phyloP scores from a whole-genome alignment of 164 flowering plant genomes.

The Dillenia turbinata region DNA sequence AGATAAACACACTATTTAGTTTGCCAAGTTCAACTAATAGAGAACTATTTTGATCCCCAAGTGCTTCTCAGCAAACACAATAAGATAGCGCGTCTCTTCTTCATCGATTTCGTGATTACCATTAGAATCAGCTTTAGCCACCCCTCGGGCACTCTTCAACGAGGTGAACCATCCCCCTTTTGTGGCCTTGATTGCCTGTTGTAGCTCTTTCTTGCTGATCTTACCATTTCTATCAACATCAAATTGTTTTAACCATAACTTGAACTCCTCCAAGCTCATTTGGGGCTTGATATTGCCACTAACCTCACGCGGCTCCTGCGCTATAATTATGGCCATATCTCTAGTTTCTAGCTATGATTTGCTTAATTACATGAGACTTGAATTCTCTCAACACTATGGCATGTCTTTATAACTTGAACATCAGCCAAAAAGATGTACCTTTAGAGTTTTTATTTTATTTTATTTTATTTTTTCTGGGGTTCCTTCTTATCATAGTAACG shows the following conservation, averaged over 20 bases:
- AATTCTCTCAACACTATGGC: no score
- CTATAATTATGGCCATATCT: not conserved
- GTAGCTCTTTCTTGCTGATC: constrained; percentile 9
- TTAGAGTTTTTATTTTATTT: no score
- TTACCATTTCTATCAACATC: constrained; percentile 20
- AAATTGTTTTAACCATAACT: constrained; percentile 19
- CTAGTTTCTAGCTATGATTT: no score
- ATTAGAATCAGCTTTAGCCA: not conserved
- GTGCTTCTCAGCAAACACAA: constrained; percentile 14
- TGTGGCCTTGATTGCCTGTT: not conserved
- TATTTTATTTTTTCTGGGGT: no score
- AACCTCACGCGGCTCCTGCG: not conserved
- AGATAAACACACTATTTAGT: no score
- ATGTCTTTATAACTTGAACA: no score
- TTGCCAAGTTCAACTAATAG: not conserved
- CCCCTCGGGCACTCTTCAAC: not conserved
- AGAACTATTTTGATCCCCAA: not conserved
- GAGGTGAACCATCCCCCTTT: not conserved
- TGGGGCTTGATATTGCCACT: not conserved
- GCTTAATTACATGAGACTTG: no score
- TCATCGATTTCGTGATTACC: constrained; percentile 17
- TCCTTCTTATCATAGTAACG: no score
- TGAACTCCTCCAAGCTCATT: constrained; percentile 22
- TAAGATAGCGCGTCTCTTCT: constrained; percentile 13
- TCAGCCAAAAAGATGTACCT: no score